Evolutionary conservation across 2,329 filamentous ascomycete species (phyloP).

Genomic region (Alternaria triticimaculans): DNA sequence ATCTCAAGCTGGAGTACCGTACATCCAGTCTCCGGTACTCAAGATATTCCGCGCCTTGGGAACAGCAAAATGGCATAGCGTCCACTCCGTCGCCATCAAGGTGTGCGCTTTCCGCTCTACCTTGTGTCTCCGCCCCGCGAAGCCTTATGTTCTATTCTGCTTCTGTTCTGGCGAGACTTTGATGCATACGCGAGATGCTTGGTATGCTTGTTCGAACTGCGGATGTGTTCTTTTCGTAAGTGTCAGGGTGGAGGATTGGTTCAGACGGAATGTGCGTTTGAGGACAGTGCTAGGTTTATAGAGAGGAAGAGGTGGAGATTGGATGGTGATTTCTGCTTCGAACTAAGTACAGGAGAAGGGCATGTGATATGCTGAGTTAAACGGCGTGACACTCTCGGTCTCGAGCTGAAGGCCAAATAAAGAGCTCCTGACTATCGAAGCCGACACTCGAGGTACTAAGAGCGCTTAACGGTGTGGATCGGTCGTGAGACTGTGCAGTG

Average conservation of each 20-base stretch:
- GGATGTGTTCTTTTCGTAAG: background rate
- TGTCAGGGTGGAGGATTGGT: background rate
- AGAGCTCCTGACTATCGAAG: background rate
- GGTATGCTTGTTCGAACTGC: background rate
- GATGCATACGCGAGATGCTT: background rate
- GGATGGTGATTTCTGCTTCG: background rate
- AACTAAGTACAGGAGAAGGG: background rate
- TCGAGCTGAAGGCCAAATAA: background rate
- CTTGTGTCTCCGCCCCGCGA: background rate
- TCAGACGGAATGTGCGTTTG: background rate
- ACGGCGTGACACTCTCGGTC: background rate
- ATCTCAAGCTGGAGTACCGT: background rate
- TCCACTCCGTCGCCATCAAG: background rate
- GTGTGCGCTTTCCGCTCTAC: background rate
- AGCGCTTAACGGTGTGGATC: background rate
- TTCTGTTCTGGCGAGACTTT: background rate
- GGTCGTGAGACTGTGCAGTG: background rate
- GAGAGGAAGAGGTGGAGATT: background rate
- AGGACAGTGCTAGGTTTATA: background rate
- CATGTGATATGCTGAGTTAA: background rate
- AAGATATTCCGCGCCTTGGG: background rate
- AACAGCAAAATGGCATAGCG: background rate
- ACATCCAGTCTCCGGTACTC: background rate
- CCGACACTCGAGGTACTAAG: background rate
- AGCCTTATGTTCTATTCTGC: background rate